phyloP scores from a whole-genome alignment of 371 early-diverging fungal species.

The Globomyces sp. region DNA sequence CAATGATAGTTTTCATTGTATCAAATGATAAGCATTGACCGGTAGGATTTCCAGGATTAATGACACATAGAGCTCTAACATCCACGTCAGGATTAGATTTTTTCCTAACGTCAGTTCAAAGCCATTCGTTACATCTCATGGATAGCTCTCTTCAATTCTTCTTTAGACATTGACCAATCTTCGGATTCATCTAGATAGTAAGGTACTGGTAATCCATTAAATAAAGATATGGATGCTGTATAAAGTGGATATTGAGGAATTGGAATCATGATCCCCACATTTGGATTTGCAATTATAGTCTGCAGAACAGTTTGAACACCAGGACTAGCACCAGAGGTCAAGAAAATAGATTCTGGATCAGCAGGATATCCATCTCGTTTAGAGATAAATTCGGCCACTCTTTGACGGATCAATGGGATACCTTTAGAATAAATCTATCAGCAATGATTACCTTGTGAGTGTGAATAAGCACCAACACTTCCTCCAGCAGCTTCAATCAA shows the following conservation, averaged over 20 bases:
- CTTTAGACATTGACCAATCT: constrained; percentile 77
- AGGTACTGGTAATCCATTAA: constrained; percentile 79
- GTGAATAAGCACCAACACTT: constrained; percentile 89
- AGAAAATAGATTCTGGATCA: constrained; percentile 78
- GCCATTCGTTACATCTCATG: constrained; percentile 45
- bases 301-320: constrained; percentile 89
- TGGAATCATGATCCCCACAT: constrained; percentile 95
- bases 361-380: constrained; percentile 86
- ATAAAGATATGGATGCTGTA: constrained; percentile 88
- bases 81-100: constrained; percentile 63
- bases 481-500: constrained; percentile 66
- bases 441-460: constrained; percentile 74
- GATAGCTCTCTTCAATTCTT: constrained; percentile 62
- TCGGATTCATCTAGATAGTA: constrained; percentile 87
- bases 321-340: constrained; percentile 80
- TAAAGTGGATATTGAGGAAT: constrained; percentile 98
- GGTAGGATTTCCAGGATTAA: constrained; percentile 98
- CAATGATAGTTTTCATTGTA: constrained; percentile 84
- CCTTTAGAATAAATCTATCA: constrained; percentile 25
- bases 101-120: constrained; percentile 29
- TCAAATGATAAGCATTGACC: constrained; percentile 81
- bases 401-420: constrained; percentile 72
- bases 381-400: constrained; percentile 81
- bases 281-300: constrained; percentile 67
- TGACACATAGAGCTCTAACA: constrained; percentile 91